These are phyloP conservation scores for Boletus rubescentipes DNA, from an alignment of 768 basidiomycete genomes.

Conservation along the genomic window DNA sequence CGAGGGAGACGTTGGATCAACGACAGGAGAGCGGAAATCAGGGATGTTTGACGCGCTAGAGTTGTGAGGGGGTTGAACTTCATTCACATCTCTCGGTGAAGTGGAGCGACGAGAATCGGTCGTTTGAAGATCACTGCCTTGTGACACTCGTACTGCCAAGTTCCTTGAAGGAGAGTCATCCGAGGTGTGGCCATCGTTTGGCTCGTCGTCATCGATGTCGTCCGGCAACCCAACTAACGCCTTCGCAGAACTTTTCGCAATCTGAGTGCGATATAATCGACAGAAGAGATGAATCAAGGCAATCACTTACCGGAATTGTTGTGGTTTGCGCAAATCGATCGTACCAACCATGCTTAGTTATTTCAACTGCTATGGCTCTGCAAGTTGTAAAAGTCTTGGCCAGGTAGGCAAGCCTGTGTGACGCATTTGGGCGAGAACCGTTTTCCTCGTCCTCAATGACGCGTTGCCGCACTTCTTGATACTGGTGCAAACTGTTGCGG, in stretches of 20 bases:
- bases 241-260: conserved; percentile 15
- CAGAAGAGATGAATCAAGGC: background rate
- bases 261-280: conserved; percentile 14
- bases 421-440: conserved; percentile 36
- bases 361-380: conserved; percentile 42
- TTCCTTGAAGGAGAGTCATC: background rate
- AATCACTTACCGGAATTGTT: conserved; percentile 25
- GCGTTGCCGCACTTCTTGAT: conserved; percentile 6
- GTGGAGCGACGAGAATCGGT: background rate
- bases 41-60: background rate
- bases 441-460: conserved; percentile 34
- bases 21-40: background rate
- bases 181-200: background rate
- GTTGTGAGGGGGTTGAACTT: background rate
- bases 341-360: conserved; percentile 60
- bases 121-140: background rate
- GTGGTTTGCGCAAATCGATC: conserved; percentile 38
- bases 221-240: conserved; percentile 14
- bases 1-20: background rate
- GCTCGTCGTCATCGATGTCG: conserved; percentile 1
- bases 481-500: conserved; percentile 14
- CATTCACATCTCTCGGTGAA: background rate
- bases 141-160: background rate
- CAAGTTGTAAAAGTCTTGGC: conserved; percentile 50
- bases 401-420: conserved; percentile 41